phyloP scores from a whole-genome alignment of 208 protist species.

The Lotmaria passim region DNA sequence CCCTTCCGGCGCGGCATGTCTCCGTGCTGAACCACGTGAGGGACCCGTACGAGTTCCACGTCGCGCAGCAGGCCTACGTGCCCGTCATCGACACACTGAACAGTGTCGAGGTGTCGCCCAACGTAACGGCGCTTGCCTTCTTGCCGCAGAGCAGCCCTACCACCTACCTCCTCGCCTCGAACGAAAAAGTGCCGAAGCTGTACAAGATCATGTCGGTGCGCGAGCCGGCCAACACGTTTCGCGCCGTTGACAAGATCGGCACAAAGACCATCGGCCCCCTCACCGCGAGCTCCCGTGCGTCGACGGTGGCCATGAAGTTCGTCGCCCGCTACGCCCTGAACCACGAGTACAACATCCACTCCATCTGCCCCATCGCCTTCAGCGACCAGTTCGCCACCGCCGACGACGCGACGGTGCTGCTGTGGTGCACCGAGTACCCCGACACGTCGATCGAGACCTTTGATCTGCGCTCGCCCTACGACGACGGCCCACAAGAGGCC shows the following conservation, averaged over 20 bases:
- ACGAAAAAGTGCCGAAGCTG: constrained; percentile 88
- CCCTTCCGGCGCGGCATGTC: constrained; percentile 6
- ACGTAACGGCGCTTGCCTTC: constrained; percentile 76
- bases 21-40: constrained; percentile 26
- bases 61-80: constrained; percentile 74
- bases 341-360: constrained; percentile 90
- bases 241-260: constrained; percentile 71
- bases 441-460: constrained; percentile 86
- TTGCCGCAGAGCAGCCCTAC: constrained; percentile 64
- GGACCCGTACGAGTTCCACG: constrained; percentile 69
- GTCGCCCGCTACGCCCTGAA: constrained; percentile 74
- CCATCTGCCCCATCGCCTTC: constrained; percentile 72
- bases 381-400: constrained; percentile 83
- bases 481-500: constrained; percentile 55
- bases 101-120: constrained; percentile 82
- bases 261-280: constrained; percentile 57
- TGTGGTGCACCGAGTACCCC: constrained; percentile 90
- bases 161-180: constrained; percentile 78
- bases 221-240: constrained; percentile 64
- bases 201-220: constrained; percentile 81
- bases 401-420: constrained; percentile 81
- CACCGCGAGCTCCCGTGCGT: constrained; percentile 38
- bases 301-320: constrained; percentile 72
- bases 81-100: constrained; percentile 88
- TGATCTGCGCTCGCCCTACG: constrained; percentile 65